phyloP scores from a whole-genome alignment of 139 green algal species.

The Chlorokybus atmophyticus region DNA sequence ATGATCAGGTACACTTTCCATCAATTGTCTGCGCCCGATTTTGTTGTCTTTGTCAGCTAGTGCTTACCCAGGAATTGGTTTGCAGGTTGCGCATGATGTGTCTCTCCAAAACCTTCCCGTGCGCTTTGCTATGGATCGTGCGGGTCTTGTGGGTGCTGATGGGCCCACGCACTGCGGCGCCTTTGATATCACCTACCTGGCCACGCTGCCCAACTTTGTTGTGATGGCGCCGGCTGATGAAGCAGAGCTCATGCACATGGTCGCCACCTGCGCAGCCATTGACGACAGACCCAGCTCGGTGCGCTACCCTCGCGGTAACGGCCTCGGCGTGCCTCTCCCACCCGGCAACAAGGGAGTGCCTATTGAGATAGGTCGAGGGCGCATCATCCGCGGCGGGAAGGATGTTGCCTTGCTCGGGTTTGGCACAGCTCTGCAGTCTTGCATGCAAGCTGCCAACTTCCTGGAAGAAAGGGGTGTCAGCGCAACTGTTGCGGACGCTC shows the following conservation, averaged over 20 bases:
- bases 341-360: conserved; percentile 62
- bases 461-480: conserved; percentile 64
- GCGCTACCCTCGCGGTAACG: conserved; percentile 86
- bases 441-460: conserved; percentile 69
- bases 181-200: conserved; percentile 92
- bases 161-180: conserved; percentile 87
- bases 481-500: conserved; percentile 80
- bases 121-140: conserved; percentile 96
- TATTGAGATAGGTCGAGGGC: conserved; percentile 74
- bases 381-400: conserved; percentile 64
- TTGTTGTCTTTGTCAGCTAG: too few species aligned
- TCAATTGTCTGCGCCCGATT: too few species aligned
- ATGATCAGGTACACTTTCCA: conserved; percentile 57
- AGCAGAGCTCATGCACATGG: conserved; percentile 41
- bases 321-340: conserved; percentile 80
- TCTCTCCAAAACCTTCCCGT: conserved; percentile 94
- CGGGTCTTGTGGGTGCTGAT: conserved; percentile 91
- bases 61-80: too few species aligned
- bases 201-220: conserved; percentile 91
- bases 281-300: conserved; percentile 87
- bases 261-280: conserved; percentile 81
- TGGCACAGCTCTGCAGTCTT: conserved; percentile 69
- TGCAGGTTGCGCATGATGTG: conserved; percentile 91
- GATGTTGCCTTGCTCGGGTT: conserved; percentile 88
- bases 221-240: conserved; percentile 88